Base-by-base conservation (phyloP, 2,329 filamentous ascomycete genomes). In the Cercospora sojina region DNA sequence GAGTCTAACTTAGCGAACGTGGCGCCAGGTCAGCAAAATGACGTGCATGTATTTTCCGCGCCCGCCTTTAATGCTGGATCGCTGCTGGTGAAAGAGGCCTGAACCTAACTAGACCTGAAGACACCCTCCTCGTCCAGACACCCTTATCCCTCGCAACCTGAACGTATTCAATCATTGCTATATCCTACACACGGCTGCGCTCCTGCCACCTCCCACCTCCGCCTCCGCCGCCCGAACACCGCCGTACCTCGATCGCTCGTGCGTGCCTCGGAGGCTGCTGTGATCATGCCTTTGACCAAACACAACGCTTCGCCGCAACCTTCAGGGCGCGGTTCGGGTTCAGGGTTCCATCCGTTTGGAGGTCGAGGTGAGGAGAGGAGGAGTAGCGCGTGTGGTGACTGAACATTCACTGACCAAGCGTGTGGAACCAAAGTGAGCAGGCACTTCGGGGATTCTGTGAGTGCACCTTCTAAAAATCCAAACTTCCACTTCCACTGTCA, bases 261-360 rank as follows among this genome's bases (percentile, higher is more conserved):
- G 29, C 10, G 27, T 49, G 27, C 43, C 10, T 12, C 20, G n/a
- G 12, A 29, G 31, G 53, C 25, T 29, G 18, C 20, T 43, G 38
- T 5, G 32, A 59, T 18, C 35, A 67, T 67, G 65, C 65, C 65
- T 56, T 49, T 67, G 18, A 59, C 57, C 32, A 67, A 67, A 35
- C 60, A 62, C 31, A 60, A 59, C 32, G 60, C 65, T 8, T 64
- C 65, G 20, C 62, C 65, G 49, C 56, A 63, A 38, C 56, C 59
- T 32, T 62, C 62, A 18, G 41, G 58, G 29, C 71, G 72, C 16
- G 66, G 67, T 38, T 74, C 72, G 3, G 68, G 68, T 49, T 74
- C 73, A 27, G 80, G 81, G 59, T 84, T 85, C 69, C 84, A 86
- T 72, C 84, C 84, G 9, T 86, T 86, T 74, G 81, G 81, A 68